phyloP scores from a whole-genome alignment of 805 yeast species.

The Lipomyces sp. region DNA sequence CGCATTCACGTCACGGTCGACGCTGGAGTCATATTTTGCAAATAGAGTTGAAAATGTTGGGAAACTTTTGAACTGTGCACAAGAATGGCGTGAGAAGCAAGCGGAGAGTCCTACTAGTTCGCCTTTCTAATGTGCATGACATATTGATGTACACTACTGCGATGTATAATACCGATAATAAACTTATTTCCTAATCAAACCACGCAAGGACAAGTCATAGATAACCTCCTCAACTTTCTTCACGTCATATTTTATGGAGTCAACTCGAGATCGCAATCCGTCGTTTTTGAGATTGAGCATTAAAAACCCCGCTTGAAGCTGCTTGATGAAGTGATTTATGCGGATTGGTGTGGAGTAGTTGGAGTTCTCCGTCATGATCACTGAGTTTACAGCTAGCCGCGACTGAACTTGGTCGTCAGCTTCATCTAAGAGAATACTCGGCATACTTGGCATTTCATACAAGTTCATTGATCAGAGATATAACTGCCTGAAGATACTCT shows the following conservation, averaged over 20 bases:
- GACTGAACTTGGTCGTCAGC: constrained; percentile 15
- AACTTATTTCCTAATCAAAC: constrained; percentile 13
- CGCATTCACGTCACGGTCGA: constrained; percentile 34
- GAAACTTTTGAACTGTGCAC: not conserved
- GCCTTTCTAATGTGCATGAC: not conserved
- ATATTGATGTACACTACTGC: not conserved
- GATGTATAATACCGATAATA: not conserved
- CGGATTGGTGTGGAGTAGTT: constrained; percentile 30
- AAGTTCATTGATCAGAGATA: constrained; percentile 41
- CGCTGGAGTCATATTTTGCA: constrained; percentile 30
- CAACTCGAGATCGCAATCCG: constrained; percentile 42
- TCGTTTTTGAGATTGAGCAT: constrained; percentile 44
- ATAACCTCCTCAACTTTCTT: constrained; percentile 44
- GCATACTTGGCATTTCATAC: constrained; percentile 4
- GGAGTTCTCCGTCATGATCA: constrained; percentile 34
- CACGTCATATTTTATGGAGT: constrained; percentile 44
- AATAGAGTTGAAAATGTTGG: constrained; percentile 14
- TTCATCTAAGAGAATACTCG: not conserved
- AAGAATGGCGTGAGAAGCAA: constrained; percentile 7
- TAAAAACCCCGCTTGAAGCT: constrained; percentile 42
- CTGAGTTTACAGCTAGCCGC: constrained; percentile 42
- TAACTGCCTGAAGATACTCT: constrained; percentile 43
- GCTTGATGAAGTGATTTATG: constrained; percentile 38
- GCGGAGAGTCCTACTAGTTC: not conserved
- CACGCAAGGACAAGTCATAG: constrained; percentile 42